phyloP scores from a whole-genome alignment of 2,329 filamentous ascomycete genomes.

The Blastomyces emzantsi region DNA sequence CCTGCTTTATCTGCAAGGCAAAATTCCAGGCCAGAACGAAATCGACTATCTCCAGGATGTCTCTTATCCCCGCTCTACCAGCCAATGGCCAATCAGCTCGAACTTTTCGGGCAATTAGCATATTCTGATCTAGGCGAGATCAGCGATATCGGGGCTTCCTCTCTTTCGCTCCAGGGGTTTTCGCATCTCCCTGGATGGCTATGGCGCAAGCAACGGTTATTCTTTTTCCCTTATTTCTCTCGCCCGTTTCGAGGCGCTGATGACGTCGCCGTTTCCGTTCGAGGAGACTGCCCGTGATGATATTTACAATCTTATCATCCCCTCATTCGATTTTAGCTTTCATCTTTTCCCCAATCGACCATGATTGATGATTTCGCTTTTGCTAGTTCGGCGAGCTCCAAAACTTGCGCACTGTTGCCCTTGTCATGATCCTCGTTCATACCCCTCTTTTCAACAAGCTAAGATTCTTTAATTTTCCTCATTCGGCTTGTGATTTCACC shows the following conservation, averaged over 20 bases:
- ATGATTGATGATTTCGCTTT: conserved; percentile 1
- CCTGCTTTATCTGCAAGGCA: conserved; percentile 8
- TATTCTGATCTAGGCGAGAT: conserved; percentile 11
- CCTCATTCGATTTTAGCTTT: neutral
- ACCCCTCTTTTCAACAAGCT: conserved; percentile 6
- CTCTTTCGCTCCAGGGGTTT: conserved; percentile 2
- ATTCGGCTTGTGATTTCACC: conserved; percentile 7
- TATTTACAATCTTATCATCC: neutral
- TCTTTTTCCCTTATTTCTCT: neutral
- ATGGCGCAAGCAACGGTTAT: neutral
- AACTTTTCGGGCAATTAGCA: conserved; percentile 2
- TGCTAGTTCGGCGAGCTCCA: neutral
- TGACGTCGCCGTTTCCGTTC: neutral
- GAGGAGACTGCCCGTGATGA: neutral
- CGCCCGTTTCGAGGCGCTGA: neutral
- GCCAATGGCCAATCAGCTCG: conserved; percentile 11
- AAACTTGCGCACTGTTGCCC: conserved; percentile 3
- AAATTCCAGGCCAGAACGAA: conserved; percentile 12
- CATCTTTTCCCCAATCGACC: neutral
- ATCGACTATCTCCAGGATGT: conserved; percentile 9
- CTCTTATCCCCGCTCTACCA: conserved; percentile 8
- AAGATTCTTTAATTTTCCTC: neutral
- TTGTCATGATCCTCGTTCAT: conserved; percentile 8
- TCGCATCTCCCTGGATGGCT: neutral
- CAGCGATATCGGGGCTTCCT: conserved; percentile 8